Conservation (phyloP, 345 rosid genomes). For the Salix udensis region DNA sequence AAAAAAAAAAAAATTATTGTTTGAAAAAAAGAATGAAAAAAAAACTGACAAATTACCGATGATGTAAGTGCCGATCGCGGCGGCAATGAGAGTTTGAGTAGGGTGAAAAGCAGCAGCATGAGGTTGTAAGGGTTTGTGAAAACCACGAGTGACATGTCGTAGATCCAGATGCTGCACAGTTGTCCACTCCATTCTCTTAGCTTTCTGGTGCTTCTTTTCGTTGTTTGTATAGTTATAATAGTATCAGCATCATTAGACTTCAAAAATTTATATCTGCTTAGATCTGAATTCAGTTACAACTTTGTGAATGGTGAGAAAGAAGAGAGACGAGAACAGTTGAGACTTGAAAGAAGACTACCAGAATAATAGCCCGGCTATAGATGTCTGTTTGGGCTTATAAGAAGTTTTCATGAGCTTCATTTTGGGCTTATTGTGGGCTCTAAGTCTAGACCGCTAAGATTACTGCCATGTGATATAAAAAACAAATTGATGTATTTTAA, state of each 20-base stretch:
- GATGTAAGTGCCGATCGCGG: slow-evolving; percentile 62
- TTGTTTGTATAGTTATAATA: too few species aligned
- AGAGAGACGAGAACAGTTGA: not conserved
- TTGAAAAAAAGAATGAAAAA: not conserved
- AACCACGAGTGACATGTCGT: slow-evolving; percentile 71
- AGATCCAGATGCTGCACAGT: slow-evolving; percentile 98
- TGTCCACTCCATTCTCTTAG: slow-evolving; percentile 84
- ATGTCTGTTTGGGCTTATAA: not conserved
- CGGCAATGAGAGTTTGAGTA: slow-evolving; percentile 71
- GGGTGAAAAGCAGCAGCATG: slow-evolving; percentile 90
- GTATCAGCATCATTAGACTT: not conserved
- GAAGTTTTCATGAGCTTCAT: not conserved
- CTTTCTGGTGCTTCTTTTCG: too few species aligned
- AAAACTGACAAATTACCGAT: slow-evolving; percentile 45
- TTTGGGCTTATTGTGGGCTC: not conserved
- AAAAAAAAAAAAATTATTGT: not conserved
- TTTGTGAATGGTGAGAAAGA: not conserved
- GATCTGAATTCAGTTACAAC: slow-evolving; percentile 1
- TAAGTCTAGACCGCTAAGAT: too few species aligned
- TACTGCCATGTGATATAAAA: too few species aligned
- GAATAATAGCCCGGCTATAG: not conserved
- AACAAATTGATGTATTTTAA: too few species aligned
- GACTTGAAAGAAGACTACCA: too few species aligned
- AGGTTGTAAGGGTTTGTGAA: slow-evolving; percentile 71
- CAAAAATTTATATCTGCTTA: not conserved